These are phyloP conservation scores for Penicillium simplicissimum DNA, from an alignment of 495 filamentous ascomycete species.

Conservation along the genomic window DNA sequence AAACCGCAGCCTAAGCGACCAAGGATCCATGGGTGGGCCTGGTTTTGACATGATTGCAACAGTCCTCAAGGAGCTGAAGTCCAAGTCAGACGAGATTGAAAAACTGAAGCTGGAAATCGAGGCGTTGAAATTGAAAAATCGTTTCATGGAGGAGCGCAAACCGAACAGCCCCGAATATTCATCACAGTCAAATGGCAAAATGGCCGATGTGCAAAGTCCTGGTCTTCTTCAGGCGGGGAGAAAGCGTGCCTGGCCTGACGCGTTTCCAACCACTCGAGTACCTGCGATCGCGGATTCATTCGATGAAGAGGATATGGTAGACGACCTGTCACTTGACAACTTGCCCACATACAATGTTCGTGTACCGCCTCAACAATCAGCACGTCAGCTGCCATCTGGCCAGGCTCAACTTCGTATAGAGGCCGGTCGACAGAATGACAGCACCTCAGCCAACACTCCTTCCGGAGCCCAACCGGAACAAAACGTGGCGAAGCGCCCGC, in stretches of 20 bases:
- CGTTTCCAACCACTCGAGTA: constrained; percentile 28
- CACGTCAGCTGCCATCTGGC: constrained; percentile 10
- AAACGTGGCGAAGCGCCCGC: constrained; percentile 35
- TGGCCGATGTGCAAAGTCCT: constrained; percentile 42
- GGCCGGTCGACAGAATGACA: constrained; percentile 1
- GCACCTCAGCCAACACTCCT: not conserved
- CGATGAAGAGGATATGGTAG: constrained; percentile 39
- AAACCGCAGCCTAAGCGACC: constrained; percentile 21
- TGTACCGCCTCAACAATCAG: constrained; percentile 32
- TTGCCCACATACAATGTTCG: constrained; percentile 21
- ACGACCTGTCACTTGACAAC: constrained; percentile 31
- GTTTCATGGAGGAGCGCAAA: constrained; percentile 38
- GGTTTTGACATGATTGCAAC: constrained; percentile 47
- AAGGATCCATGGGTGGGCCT: constrained; percentile 14
- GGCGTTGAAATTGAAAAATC: constrained; percentile 44
- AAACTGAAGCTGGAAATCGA: constrained; percentile 48
- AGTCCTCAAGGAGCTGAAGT: constrained; percentile 46
- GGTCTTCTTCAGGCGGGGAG: constrained; percentile 41
- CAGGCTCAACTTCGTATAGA: constrained; percentile 22
- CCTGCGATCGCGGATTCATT: constrained; percentile 41
- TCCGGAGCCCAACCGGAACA: constrained; percentile 10
- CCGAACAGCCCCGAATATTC: constrained; percentile 11
- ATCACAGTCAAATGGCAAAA: constrained; percentile 12
- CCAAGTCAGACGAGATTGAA: constrained; percentile 49
- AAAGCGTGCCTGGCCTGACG: constrained; percentile 41